phyloP scores from a whole-genome alignment of 176 grass and related monocot species.

The Aegilops sharonensis region DNA sequence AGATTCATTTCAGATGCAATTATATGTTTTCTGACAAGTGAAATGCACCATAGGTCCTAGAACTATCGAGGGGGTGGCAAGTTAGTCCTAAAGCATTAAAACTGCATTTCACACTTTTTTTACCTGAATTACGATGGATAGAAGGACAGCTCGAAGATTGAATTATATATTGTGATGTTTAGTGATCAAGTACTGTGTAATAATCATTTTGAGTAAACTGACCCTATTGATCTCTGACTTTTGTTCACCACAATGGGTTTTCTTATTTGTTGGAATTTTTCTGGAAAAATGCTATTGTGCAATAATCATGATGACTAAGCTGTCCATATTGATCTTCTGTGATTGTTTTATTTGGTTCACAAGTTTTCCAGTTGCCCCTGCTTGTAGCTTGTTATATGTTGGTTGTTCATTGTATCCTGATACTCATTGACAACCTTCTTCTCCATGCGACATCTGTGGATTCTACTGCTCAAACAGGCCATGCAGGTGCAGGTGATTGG shows the following conservation, averaged over 20 bases:
- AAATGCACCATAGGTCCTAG: no score
- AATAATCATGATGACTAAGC: neutral
- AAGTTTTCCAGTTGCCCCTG: neutral
- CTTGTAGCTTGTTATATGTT: neutral
- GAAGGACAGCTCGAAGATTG: neutral
- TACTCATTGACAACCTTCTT: conserved; percentile 19
- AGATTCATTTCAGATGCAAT: neutral
- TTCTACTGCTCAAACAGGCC: conserved; percentile 70
- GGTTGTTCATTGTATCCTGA: conserved; percentile 22
- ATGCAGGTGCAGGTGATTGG: conserved; percentile 41
- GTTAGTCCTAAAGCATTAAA: no score
- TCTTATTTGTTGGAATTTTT: neutral
- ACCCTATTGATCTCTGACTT: neutral
- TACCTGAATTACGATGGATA: neutral
- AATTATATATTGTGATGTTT: neutral
- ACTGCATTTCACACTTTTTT: no score
- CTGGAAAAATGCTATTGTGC: neutral
- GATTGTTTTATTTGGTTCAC: neutral
- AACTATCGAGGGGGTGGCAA: no score
- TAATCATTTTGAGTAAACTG: neutral
- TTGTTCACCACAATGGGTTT: neutral
- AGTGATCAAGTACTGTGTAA: neutral
- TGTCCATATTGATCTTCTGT: neutral
- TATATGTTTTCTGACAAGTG: neutral
- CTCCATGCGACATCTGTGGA: conserved; percentile 65